These are phyloP conservation scores for Aspergillus sp. DNA, from an alignment of 2,329 filamentous ascomycete genomes.

Conservation along the genomic window DNA sequence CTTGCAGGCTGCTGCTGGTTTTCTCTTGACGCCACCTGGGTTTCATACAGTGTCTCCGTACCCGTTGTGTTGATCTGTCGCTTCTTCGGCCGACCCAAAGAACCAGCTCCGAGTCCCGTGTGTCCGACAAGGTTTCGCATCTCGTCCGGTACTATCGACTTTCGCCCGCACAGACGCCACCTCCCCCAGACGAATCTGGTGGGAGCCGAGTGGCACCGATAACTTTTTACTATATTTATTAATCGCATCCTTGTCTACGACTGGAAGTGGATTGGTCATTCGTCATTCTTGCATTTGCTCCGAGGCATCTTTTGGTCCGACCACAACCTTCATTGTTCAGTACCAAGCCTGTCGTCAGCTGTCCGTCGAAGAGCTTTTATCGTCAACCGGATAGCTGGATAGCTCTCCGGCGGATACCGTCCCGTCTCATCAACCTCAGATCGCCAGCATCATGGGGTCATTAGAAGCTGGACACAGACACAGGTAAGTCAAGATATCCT, in stretches of 20 bases:
- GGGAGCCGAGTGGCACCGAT: constrained; percentile 23
- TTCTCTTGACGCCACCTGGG: constrained; percentile 23
- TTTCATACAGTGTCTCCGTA: constrained; percentile 16
- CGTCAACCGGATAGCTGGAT: background rate
- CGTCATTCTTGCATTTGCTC: constrained; percentile 15
- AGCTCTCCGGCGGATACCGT: constrained; percentile 21
- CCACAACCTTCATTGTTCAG: background rate
- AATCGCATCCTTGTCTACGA: constrained; percentile 11
- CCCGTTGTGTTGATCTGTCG: constrained; percentile 11
- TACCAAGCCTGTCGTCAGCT: background rate
- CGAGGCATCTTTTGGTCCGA: constrained; percentile 3
- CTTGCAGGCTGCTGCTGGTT: constrained; percentile 23
- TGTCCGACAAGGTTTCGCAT: constrained; percentile 24
- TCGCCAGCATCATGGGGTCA: constrained; percentile 41
- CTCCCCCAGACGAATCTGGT: constrained; percentile 24
- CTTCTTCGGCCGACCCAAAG: constrained; percentile 21
- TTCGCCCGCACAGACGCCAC: constrained; percentile 26
- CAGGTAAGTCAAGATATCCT: constrained; percentile 34
- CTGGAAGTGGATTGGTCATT: constrained; percentile 6
- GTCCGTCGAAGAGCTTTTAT: background rate
- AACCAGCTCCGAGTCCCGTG: constrained; percentile 18
- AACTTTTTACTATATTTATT: constrained; percentile 12
- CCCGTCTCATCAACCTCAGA: background rate
- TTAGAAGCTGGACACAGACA: constrained; percentile 43
- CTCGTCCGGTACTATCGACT: constrained; percentile 24